These are phyloP conservation scores for Solanum aculeatissimum DNA, from an alignment of 305 asterid genomes.

Conservation along the genomic window DNA sequence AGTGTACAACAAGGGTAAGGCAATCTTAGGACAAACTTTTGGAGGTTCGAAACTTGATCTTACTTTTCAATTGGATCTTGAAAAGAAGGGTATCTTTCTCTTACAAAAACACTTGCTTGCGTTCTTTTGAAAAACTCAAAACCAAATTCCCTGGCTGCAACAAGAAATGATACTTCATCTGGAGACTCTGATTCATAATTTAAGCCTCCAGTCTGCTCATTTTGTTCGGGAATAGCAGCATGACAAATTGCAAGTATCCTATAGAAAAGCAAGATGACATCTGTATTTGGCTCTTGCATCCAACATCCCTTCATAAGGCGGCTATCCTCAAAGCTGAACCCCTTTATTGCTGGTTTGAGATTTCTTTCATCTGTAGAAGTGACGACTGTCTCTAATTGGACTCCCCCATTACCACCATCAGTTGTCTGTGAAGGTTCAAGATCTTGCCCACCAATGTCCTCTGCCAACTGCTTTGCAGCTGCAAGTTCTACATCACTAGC, in stretches of 20 bases:
- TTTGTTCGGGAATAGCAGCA: conserved; percentile 76
- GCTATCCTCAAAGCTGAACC: conserved; percentile 73
- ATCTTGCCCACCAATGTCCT: conserved; percentile 41
- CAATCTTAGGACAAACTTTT: neutral
- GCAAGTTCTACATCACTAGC: conserved; percentile 87
- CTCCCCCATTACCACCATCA: conserved; percentile 8
- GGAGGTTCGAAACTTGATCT: conserved; percentile 1
- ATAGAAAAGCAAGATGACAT: conserved; percentile 45
- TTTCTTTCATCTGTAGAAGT: conserved; percentile 26
- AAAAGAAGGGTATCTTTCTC: conserved; percentile 53
- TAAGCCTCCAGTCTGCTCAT: conserved; percentile 43
- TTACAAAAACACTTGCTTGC: conserved; percentile 60
- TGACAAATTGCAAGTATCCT: conserved; percentile 78
- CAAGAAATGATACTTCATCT: conserved; percentile 82
- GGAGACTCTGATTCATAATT: conserved; percentile 93
- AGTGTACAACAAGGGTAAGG: neutral
- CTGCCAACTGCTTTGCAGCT: conserved; percentile 70
- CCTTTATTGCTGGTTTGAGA: conserved; percentile 40
- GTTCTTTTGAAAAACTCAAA: conserved; percentile 79
- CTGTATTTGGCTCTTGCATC: conserved; percentile 52
- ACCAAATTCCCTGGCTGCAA: conserved; percentile 93
- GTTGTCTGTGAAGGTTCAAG: neutral
- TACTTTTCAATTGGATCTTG: conserved; percentile 68
- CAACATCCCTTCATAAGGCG: conserved; percentile 73
- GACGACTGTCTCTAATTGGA: conserved; percentile 43